Evolutionary conservation across 805 yeast species (phyloP).

Genomic region (Metschnikowia baotianmanensis): DNA sequence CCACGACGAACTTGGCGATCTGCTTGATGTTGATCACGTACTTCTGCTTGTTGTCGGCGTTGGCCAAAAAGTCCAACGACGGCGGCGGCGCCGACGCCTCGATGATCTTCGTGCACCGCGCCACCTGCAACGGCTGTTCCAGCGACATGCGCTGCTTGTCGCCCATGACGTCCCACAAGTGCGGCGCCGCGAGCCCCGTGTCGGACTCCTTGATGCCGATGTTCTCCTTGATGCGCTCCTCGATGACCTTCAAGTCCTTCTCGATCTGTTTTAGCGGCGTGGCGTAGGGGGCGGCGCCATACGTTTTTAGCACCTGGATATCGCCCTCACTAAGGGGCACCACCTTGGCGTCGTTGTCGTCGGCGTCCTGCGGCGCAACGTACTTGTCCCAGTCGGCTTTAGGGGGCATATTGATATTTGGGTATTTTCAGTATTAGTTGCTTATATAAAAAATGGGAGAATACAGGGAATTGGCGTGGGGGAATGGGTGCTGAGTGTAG

Average conservation of each 20-base stretch:
- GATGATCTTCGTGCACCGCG: conserved; percentile 96
- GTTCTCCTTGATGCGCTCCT: conserved; percentile 86
- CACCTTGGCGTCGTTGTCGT: conserved; percentile 62
- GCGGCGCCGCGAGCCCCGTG: conserved; percentile 97
- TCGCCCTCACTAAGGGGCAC: conserved; percentile 93
- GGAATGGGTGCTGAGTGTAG: too few species aligned
- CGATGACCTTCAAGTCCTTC: conserved; percentile 80
- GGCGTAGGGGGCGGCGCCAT: conserved; percentile 97
- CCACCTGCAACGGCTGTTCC: conserved; percentile 97
- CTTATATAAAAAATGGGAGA: background rate
- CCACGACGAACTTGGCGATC: conserved; percentile 96
- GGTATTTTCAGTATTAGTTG: background rate
- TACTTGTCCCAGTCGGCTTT: conserved; percentile 99
- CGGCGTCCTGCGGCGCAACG: conserved; percentile 78
- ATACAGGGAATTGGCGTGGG: background rate
- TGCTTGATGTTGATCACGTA: conserved; percentile 97
- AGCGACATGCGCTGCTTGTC: conserved; percentile 90
- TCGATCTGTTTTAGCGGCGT: conserved; percentile 76
- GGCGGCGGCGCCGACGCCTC: conserved; percentile 48
- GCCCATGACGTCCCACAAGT: conserved; percentile 95
- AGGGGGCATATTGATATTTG: conserved; percentile 67
- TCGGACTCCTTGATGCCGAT: conserved; percentile 94
- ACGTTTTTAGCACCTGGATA: conserved; percentile 93
- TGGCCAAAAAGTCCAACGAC: conserved; percentile 36
- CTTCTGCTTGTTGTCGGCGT: conserved; percentile 82